A percentile compares a stretch with the other conserved stretches of the same genome.
Conservation (phyloP, 148 eudicot species). For the Persicaria maculosa region DNA sequence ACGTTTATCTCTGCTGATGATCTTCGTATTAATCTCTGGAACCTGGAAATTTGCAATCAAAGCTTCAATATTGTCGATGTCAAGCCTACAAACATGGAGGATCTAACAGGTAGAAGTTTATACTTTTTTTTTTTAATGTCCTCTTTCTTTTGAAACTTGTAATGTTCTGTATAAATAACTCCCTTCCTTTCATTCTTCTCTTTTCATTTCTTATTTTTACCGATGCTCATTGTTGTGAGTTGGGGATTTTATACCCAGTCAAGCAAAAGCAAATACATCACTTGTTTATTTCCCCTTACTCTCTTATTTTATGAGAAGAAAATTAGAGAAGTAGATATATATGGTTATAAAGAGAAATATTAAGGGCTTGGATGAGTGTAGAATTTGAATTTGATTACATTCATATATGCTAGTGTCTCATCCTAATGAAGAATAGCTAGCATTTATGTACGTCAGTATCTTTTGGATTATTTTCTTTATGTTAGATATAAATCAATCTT, state of each 20-base stretch:
- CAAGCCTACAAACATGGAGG: conserved; percentile 82
- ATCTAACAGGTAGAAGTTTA: conserved; percentile 52
- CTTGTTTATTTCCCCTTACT: neutral
- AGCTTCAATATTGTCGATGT: conserved; percentile 82
- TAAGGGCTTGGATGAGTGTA: neutral
- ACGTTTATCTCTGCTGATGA: conserved; percentile 86
- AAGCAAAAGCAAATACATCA: neutral
- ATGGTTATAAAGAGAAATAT: neutral
- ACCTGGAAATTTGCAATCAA: conserved; percentile 70
- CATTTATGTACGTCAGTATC: neutral
- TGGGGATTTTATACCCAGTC: neutral
- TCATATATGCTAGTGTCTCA: neutral
- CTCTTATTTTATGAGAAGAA: neutral
- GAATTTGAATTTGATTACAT: neutral
- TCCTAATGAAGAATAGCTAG: neutral
- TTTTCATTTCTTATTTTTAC: too few relatives aligned
- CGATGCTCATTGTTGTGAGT: neutral
- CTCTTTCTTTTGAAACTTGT: too few relatives aligned
- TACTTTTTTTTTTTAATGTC: neutral
- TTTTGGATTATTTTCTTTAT: neutral
- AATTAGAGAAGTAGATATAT: neutral
- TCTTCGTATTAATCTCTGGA: conserved; percentile 81
- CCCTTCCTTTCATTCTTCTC: neutral
- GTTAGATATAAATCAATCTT: neutral
- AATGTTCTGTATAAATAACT: neutral